Conservation (phyloP, 257 asterid species). For the Solanum lignicaule region DNA sequence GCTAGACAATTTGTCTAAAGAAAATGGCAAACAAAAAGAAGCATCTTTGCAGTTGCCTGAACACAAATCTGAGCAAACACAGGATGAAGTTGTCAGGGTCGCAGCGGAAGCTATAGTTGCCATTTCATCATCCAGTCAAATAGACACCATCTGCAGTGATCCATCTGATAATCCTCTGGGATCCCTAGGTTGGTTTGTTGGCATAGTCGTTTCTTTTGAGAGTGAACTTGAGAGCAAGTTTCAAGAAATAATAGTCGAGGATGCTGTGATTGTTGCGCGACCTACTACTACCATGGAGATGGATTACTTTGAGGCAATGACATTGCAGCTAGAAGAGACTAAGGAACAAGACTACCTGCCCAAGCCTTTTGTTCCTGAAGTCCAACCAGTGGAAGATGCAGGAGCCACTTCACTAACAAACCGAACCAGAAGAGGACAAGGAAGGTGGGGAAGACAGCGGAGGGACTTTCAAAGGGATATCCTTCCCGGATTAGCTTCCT, state of each 20-base stretch:
- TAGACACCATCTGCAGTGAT: constrained; percentile 2
- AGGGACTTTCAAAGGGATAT: constrained; percentile 91
- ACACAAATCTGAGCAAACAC: constrained; percentile 1
- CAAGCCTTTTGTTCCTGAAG: constrained; percentile 43
- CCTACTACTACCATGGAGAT: constrained; percentile 22
- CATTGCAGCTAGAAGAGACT: constrained; percentile 47
- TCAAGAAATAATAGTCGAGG: constrained; percentile 16
- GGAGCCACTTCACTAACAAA: constrained; percentile 21
- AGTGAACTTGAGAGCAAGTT: constrained; percentile 16
- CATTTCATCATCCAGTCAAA: constrained; percentile 37
- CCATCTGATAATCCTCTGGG: constrained; percentile 33
- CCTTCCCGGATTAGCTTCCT: constrained; percentile 73
- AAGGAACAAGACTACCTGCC: constrained; percentile 83
- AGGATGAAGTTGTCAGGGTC: constrained; percentile 20
- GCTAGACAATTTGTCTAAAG: constrained; percentile 12
- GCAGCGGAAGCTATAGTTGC: constrained; percentile 37
- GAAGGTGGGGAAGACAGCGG: constrained; percentile 86
- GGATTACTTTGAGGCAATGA: constrained; percentile 82
- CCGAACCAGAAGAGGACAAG: constrained; percentile 67
- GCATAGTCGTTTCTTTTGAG: constrained; percentile 21
- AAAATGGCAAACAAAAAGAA: constrained; percentile 3
- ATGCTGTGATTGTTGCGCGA: constrained; percentile 5
- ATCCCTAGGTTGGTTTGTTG: constrained; percentile 55
- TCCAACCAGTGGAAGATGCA: constrained; percentile 29
- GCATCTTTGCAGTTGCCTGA: background rate